Conservation (phyloP, 2,329 filamentous ascomycete genomes). For the Exophiala viscosa region DNA sequence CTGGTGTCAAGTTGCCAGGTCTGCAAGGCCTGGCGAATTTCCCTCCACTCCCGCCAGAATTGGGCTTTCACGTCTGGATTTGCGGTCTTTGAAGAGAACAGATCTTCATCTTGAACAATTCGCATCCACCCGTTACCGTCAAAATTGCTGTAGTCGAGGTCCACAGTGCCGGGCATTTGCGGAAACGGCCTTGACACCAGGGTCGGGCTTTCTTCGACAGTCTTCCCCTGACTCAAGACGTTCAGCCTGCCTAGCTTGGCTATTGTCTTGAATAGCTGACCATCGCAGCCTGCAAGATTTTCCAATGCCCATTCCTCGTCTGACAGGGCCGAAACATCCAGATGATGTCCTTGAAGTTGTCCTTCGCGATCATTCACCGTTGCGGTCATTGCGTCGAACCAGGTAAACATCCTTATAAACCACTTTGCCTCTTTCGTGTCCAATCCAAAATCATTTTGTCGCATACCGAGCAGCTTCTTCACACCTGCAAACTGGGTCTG, state of each 20-base stretch:
- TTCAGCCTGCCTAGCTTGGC: conserved; percentile 80
- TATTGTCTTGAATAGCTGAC: conserved; percentile 80
- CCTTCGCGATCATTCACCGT: conserved; percentile 89
- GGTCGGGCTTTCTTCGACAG: conserved; percentile 30
- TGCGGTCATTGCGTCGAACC: conserved; percentile 89
- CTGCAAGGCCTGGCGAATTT: conserved; percentile 70
- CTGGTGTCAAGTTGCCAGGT: conserved; percentile 70
- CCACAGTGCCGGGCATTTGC: conserved; percentile 15
- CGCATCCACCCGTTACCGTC: conserved; percentile 51
- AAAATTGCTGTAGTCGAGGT: conserved; percentile 47
- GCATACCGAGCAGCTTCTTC: conserved; percentile 79
- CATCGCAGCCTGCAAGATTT: conserved; percentile 83
- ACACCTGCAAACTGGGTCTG: conserved; percentile 90
- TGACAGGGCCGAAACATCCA: conserved; percentile 62
- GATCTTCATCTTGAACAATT: conserved; percentile 49
- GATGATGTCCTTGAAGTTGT: conserved; percentile 63
- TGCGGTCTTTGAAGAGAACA: conserved; percentile 34
- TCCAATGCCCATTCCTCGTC: conserved; percentile 71
- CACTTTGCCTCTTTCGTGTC: conserved; percentile 54
- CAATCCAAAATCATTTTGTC: conserved; percentile 56
- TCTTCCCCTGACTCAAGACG: conserved; percentile 67
- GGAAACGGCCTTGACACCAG: conserved; percentile 35
- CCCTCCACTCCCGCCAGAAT: conserved; percentile 75
- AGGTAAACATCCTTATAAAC: conserved; percentile 91
- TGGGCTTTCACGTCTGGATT: conserved; percentile 52